Base-by-base conservation (phyloP, 768 basidiomycete genomes). In the Lepiota venenata region DNA sequence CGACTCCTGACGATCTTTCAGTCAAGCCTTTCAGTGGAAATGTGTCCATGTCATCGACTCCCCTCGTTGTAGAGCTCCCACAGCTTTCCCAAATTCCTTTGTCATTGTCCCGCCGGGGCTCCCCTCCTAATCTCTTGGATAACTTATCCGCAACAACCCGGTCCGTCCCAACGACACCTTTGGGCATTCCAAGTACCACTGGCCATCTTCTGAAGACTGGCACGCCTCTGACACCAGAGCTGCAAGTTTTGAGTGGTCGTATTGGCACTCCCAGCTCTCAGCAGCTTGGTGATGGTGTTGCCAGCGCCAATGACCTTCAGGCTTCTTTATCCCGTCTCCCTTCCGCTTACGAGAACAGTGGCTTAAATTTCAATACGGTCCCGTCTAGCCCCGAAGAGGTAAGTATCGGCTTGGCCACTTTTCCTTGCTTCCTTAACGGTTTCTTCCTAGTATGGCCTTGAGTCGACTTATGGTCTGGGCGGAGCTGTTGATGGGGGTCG, bases 81-180 rank as follows among this genome's bases (percentile, higher is more conserved):
- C 85, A 87, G 58, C 78, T 85, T 55, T 72, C 82, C 11, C 86
- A 88, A 57, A 76, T 74, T 63, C 78, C 73, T 52, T 55, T 66
- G 57, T 80, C 87, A 0, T 66, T 75, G 10, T 88, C 88, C 18
- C 85, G 90, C 55, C 81, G 88, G 40, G 82, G 85, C 18, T 92
- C 91, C 14, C 90, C 91, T 29, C 83, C 83, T 11, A 80, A 80
- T 49, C 65, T 82, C 15, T 69, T 86, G 18, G 88, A 91, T 50
- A 75, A 72, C 49, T 67, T 88, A 50, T 79, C 78, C 35, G 71
- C 74, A 35, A 76, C 84, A 29, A 81, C 87, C 29, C 86, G 90
- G 53, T 93, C 91, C 38, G 91, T 93, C 18, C 91, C 91, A 45
- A 89, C 88, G 1, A 92, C 91, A 2, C 91, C 91, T 18, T 68